Evolutionary conservation across 2,329 filamentous ascomycete species (phyloP).

Genomic region (Pseudogymnoascus sp.): DNA sequence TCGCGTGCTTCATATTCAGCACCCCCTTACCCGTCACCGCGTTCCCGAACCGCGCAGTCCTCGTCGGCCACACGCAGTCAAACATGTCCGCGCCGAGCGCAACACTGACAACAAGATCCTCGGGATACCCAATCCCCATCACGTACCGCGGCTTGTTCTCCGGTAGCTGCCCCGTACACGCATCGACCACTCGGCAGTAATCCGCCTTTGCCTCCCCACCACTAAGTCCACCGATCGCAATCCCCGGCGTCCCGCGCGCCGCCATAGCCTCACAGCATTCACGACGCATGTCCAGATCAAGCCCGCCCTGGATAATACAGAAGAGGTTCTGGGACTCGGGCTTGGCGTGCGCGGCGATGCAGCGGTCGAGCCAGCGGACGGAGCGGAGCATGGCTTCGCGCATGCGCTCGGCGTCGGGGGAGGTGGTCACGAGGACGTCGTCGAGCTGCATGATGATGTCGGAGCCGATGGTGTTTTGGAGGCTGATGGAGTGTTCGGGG

Average conservation of each 20-base stretch:
- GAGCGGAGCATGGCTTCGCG: constrained; percentile 91
- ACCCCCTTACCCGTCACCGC: constrained; percentile 75
- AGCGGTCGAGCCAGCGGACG: constrained; percentile 91
- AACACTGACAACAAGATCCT: constrained; percentile 88
- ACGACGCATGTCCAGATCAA: constrained; percentile 77
- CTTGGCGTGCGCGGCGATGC: constrained; percentile 80
- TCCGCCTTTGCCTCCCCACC: constrained; percentile 91
- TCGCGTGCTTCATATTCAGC: constrained; percentile 73
- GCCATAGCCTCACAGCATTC: constrained; percentile 86
- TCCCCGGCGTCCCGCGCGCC: constrained; percentile 82
- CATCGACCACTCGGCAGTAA: constrained; percentile 82
- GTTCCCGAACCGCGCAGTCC: constrained; percentile 93
- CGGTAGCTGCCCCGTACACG: constrained; percentile 78
- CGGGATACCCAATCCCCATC: constrained; percentile 97
- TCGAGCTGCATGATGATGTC: constrained; percentile 99
- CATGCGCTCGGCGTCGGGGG: constrained; percentile 80
- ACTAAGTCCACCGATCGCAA: constrained; percentile 90
- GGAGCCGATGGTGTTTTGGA: constrained; percentile 95
- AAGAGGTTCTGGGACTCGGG: constrained; percentile 85
- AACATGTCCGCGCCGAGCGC: constrained; percentile 98
- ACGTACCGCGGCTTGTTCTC: constrained; percentile 95
- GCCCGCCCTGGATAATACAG: constrained; percentile 94
- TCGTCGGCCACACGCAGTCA: constrained; percentile 96
- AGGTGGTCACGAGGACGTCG: constrained; percentile 94
- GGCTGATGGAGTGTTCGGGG: constrained; percentile 89